Percentiles rank a stretch among this genome's conserved stretches.
Conservation (phyloP, 352 stramenopile genomes). For the Phytophthora ohioensis region DNA sequence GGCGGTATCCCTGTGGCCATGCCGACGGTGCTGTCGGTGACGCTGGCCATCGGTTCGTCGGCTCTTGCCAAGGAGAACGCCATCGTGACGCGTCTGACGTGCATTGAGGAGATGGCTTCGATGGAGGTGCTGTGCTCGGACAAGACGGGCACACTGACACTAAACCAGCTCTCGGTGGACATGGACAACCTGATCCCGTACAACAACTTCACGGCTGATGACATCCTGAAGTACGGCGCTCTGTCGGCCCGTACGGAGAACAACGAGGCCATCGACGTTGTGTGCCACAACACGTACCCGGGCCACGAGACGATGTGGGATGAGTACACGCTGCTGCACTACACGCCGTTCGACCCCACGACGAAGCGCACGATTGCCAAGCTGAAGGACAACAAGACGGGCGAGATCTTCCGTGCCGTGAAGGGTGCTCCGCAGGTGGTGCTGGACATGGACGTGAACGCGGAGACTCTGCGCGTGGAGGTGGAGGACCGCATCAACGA, state of each 20-base stretch:
- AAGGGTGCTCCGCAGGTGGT: constrained; percentile 94
- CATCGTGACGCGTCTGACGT: constrained; percentile 93
- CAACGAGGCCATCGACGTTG: constrained; percentile 79
- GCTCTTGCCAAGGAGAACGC: constrained; percentile 91
- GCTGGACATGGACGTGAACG: constrained; percentile 82
- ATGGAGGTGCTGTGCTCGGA: constrained; percentile 96
- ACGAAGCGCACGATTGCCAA: constrained; percentile 94
- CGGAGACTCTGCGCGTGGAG: constrained; percentile 56
- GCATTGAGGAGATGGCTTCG: constrained; percentile 93
- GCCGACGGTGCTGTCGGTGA: constrained; percentile 93
- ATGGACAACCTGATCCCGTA: constrained; percentile 84
- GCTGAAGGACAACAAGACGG: constrained; percentile 81
- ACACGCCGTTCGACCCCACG: constrained; percentile 86
- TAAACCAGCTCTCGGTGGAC: constrained; percentile 97
- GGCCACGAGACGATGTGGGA: constrained; percentile 84
- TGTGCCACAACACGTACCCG: constrained; percentile 82
- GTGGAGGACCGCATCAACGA: constrained; percentile 90
- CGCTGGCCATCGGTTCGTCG: constrained; percentile 92
- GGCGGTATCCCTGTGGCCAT: constrained; percentile 95
- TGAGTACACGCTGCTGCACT: constrained; percentile 80
- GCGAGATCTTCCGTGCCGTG: constrained; percentile 89
- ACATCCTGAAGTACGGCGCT: constrained; percentile 73
- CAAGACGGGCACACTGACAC: constrained; percentile 95
- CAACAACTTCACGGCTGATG: constrained; percentile 63
- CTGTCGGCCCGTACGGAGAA: constrained; percentile 77